Percentiles rank a stretch among this genome's conserved stretches.
Conservation (phyloP, 2,329 filamentous ascomycete species). For the Talaromyces sp. region DNA sequence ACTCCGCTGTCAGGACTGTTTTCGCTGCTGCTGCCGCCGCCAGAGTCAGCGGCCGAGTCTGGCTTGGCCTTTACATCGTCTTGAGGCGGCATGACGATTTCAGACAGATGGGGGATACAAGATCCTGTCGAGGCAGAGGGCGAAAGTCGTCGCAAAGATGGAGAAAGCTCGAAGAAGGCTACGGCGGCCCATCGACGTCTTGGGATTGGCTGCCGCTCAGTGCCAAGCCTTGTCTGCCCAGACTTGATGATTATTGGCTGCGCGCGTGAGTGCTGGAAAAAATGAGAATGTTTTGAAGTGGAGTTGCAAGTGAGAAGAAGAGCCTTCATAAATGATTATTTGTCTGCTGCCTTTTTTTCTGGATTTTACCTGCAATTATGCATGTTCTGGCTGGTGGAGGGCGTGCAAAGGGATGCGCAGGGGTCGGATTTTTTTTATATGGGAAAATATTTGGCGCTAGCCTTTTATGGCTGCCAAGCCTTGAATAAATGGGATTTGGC, state of each 20-base stretch:
- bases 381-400: neutral
- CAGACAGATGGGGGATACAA: conserved; percentile 16
- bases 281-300: neutral
- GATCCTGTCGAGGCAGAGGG: conserved; percentile 2
- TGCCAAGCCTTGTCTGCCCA: conserved; percentile 11
- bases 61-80: conserved; percentile 33
- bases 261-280: neutral
- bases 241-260: conserved; percentile 1
- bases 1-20: neutral
- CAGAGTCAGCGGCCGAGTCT: conserved; percentile 19
- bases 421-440: neutral
- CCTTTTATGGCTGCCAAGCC: neutral
- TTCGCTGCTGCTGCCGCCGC: neutral
- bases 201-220: conserved; percentile 7
- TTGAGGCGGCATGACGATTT: conserved; percentile 39
- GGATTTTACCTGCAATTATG: neutral
- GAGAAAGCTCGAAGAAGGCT: conserved; percentile 8
- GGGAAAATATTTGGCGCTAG: neutral
- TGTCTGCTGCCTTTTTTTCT: neutral
- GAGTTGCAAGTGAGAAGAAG: neutral
- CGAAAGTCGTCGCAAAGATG: conserved; percentile 5
- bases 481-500: neutral
- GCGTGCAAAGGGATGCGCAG: neutral
- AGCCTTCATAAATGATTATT: neutral
- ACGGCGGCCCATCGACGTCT: conserved; percentile 9